Conservation (phyloP, 1,284 basidiomycete genomes). For the Apiotrichum gamsii region DNA sequence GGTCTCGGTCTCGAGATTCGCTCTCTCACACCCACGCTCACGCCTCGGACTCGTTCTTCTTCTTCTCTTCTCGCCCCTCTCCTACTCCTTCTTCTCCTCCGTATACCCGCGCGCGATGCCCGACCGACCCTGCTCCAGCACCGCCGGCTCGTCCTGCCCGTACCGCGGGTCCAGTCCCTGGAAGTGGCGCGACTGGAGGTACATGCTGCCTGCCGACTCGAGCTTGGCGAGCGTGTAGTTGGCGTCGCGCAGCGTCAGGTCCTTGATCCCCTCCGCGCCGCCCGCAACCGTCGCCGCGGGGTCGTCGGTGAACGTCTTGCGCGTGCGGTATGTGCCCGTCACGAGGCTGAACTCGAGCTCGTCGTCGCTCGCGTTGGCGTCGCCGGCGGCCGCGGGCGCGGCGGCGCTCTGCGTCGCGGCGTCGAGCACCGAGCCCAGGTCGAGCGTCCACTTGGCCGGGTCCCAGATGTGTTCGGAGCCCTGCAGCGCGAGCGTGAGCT, state of each 20-base stretch:
- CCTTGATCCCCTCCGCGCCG: slow-evolving; percentile 17
- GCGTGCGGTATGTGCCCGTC: slow-evolving; percentile 77
- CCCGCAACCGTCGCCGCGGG: slow-evolving; percentile 1
- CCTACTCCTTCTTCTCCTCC: slow-evolving; percentile 42
- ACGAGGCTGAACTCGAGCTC: slow-evolving; percentile 76
- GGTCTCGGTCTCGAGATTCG: no score
- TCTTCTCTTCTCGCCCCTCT: no score
- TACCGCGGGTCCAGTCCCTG: slow-evolving; percentile 74
- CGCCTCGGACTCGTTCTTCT: no score
- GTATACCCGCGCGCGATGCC: slow-evolving; percentile 85
- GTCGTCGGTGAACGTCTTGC: slow-evolving; percentile 20
- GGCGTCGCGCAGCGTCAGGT: slow-evolving; percentile 59
- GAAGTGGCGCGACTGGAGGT: slow-evolving; percentile 56
- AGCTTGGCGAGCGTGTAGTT: slow-evolving; percentile 53
- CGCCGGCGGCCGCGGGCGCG: slow-evolving; percentile 13
- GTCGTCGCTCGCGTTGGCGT: slow-evolving; percentile 48
- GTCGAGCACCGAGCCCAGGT: slow-evolving; percentile 34
- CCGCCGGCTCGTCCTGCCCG: slow-evolving; percentile 71
- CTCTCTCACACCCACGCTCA: no score
- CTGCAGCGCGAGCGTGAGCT: slow-evolving; percentile 73
- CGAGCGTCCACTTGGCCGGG: slow-evolving; percentile 56
- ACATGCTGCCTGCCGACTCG: slow-evolving; percentile 63
- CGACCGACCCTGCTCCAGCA: slow-evolving; percentile 78
- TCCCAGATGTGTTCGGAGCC: slow-evolving; percentile 69
- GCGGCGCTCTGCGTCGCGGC: slow-evolving; percentile 7